These are phyloP conservation scores for Sarocladium strictum DNA, from an alignment of 2,329 filamentous ascomycete species.

Conservation along the genomic window DNA sequence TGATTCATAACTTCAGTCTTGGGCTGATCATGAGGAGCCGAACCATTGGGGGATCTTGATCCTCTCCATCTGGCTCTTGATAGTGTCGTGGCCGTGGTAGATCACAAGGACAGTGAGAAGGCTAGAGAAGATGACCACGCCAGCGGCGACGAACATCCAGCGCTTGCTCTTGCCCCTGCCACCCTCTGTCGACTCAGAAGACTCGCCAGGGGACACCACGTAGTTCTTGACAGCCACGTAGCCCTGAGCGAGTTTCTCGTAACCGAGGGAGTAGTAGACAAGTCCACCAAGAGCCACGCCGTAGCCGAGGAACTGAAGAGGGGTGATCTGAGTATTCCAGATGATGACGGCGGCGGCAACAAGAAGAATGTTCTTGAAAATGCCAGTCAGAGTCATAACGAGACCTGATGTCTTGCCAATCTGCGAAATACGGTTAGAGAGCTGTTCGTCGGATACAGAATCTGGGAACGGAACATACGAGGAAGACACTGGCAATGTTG, in stretches of 20 bases:
- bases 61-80: constrained; percentile 11
- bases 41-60: constrained; percentile 10
- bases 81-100: constrained; percentile 12
- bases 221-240: constrained; percentile 18
- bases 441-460: background rate
- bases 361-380: constrained; percentile 82
- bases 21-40: constrained; percentile 7
- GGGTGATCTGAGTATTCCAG: constrained; percentile 66
- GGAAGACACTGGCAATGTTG: constrained; percentile 76
- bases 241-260: constrained; percentile 25
- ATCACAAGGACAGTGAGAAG: constrained; percentile 19
- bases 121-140: constrained; percentile 20
- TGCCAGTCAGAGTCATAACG: constrained; percentile 77
- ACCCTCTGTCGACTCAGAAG: constrained; percentile 11
- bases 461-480: constrained; percentile 50
- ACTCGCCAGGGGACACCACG: constrained; percentile 18
- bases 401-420: constrained; percentile 84
- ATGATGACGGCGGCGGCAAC: constrained; percentile 70
- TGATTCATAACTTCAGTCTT: background rate
- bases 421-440: constrained; percentile 35
- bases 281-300: constrained; percentile 56
- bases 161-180: constrained; percentile 11
- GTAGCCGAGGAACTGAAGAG: constrained; percentile 72
- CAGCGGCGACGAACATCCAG: constrained; percentile 15
- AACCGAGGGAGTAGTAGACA: constrained; percentile 40